Conservation (phyloP, 1,139 yeast genomes). For the Scheffersomyces insectosa region DNA sequence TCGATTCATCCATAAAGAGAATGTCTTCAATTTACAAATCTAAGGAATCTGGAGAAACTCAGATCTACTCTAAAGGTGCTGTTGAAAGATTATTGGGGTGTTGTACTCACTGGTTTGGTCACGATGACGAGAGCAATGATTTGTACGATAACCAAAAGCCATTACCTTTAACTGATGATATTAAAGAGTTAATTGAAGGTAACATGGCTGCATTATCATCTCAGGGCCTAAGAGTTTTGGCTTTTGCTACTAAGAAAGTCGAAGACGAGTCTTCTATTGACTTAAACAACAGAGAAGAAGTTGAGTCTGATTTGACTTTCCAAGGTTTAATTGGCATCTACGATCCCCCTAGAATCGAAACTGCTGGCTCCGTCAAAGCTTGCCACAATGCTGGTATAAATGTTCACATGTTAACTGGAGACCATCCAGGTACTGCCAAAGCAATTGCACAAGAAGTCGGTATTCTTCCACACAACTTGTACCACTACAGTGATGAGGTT, state of each 20-base stretch:
- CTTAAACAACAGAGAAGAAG: constrained; percentile 43
- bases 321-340: constrained; percentile 77
- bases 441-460: constrained; percentile 89
- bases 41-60: constrained; percentile 27
- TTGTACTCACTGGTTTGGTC: constrained; percentile 57
- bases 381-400: constrained; percentile 80
- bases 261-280: constrained; percentile 16
- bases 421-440: constrained; percentile 78
- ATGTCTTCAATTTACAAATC: constrained; percentile 64
- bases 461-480: constrained; percentile 68
- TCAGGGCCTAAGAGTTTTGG: constrained; percentile 74
- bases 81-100: constrained; percentile 68
- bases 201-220: constrained; percentile 65
- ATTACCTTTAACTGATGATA: constrained; percentile 40
- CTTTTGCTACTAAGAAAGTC: constrained; percentile 54
- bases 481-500: constrained; percentile 62
- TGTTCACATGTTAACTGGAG: constrained; percentile 86
- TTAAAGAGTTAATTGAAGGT: constrained; percentile 44
- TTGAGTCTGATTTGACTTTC: constrained; percentile 59
- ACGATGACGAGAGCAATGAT: constrained; percentile 18
- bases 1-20: constrained; percentile 74
- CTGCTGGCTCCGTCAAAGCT: constrained; percentile 62
- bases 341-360: constrained; percentile 80
- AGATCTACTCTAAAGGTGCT: constrained; percentile 72
- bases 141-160: constrained; percentile 21